phyloP scores from a whole-genome alignment of 345 rosid species.

The Aegle marmelos region DNA sequence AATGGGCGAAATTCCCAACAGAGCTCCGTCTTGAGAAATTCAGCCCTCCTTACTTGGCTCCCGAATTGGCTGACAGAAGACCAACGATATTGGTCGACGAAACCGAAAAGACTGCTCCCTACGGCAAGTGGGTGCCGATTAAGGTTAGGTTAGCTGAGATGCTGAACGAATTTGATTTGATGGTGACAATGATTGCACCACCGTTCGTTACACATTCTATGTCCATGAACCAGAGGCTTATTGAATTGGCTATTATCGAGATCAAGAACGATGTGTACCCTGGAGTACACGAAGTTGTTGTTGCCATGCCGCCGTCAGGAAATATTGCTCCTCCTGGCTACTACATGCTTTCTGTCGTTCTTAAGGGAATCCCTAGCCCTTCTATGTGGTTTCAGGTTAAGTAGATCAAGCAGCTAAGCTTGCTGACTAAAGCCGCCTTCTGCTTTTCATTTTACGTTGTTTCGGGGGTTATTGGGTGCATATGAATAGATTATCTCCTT shows the following conservation, averaged over 20 bases:
- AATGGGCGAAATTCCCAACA: slow-evolving; percentile 55
- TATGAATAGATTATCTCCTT: no score
- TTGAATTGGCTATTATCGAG: slow-evolving; percentile 24
- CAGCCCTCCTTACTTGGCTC: slow-evolving; percentile 70
- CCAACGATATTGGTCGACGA: slow-evolving; percentile 25
- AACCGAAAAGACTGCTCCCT: slow-evolving; percentile 15
- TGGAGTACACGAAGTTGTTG: slow-evolving; percentile 13
- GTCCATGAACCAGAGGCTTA: slow-evolving; percentile 70
- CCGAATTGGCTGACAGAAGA: slow-evolving; percentile 19
- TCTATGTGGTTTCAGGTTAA: slow-evolving; percentile 56
- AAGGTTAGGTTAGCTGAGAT: slow-evolving; percentile 13
- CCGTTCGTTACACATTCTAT: slow-evolving; percentile 70
- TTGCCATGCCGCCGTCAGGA: slow-evolving; percentile 41
- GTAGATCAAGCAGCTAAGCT: neutral
- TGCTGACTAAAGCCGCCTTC: neutral
- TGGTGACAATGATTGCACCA: slow-evolving; percentile 54
- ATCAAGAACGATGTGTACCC: slow-evolving; percentile 11
- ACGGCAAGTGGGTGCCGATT: slow-evolving; percentile 23
- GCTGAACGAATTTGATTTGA: slow-evolving; percentile 3
- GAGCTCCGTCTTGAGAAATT: slow-evolving; percentile 74
- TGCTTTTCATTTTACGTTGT: neutral
- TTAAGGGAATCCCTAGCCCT: slow-evolving; percentile 51
- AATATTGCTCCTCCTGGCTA: slow-evolving; percentile 66
- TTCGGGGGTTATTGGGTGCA: neutral
- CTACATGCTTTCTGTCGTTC: slow-evolving; percentile 45